Percentiles rank a stretch among this genome's conserved stretches.
Evolutionary conservation across 2,329 filamentous ascomycete genomes (phyloP).

Genomic region (Aspergillus sp.): DNA sequence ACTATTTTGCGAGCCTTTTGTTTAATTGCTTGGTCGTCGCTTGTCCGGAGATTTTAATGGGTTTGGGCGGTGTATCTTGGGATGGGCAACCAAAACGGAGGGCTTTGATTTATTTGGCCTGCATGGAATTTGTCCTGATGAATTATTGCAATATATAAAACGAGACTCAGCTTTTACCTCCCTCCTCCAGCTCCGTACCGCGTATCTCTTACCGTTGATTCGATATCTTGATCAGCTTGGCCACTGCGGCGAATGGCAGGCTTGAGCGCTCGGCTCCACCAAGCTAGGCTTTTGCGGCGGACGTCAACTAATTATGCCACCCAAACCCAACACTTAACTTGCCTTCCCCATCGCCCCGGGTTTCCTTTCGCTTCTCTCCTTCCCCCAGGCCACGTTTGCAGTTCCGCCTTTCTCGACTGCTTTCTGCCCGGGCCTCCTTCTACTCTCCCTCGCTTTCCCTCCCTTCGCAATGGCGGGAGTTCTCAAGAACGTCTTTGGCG

Average conservation of each 20-base stretch:
- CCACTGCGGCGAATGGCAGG: slow-evolving; percentile 8
- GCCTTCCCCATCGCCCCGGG: slow-evolving; percentile 13
- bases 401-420: slow-evolving; percentile 5
- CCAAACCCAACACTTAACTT: slow-evolving; percentile 11
- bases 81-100: not conserved
- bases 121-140: not conserved
- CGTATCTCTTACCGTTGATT: not conserved
- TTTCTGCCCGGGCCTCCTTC: slow-evolving; percentile 10
- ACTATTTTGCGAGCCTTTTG: slow-evolving; percentile 14
- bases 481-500: slow-evolving; percentile 41
- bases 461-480: slow-evolving; percentile 38
- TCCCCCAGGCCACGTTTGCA: slow-evolving; percentile 22
- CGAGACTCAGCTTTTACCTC: not conserved
- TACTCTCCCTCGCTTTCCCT: slow-evolving; percentile 17
- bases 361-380: slow-evolving; percentile 17
- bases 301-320: slow-evolving; percentile 21
- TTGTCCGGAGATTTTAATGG: slow-evolving; percentile 2
- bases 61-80: slow-evolving; percentile 5
- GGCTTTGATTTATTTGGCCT: not conserved
- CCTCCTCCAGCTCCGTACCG: not conserved
- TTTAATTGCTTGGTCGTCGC: slow-evolving; percentile 8
- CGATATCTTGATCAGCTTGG: slow-evolving; percentile 12
- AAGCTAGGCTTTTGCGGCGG: slow-evolving; percentile 21
- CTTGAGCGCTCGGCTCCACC: slow-evolving; percentile 18
- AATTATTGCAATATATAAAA: not conserved